Percentiles rank a stretch among this genome's conserved stretches.
Evolutionary conservation across 1,284 basidiomycete genomes (phyloP).

Genomic region (Apiotrichum mycotoxinovorans): DNA sequence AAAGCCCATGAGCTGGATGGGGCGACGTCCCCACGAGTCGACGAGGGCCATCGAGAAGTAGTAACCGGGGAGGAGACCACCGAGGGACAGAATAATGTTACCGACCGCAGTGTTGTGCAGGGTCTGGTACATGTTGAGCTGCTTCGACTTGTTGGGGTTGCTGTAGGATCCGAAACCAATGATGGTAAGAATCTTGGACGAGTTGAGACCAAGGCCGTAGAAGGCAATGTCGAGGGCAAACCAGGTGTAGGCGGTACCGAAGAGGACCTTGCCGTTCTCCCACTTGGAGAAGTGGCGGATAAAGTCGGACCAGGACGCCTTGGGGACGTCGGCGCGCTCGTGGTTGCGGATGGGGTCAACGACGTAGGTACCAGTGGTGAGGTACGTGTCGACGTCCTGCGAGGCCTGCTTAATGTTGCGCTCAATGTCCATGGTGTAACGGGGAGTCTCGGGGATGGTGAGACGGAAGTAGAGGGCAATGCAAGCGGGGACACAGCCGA

Average conservation of each 20-base stretch:
- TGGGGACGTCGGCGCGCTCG: slow-evolving; percentile 62
- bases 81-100: slow-evolving; percentile 64
- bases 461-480: slow-evolving; percentile 55
- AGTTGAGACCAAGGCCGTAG: slow-evolving; percentile 80
- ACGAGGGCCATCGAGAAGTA: slow-evolving; percentile 46
- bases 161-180: slow-evolving; percentile 55
- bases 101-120: slow-evolving; percentile 44
- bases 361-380: slow-evolving; percentile 56
- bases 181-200: slow-evolving; percentile 58
- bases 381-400: slow-evolving; percentile 62
- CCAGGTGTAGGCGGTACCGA: slow-evolving; percentile 58
- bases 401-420: slow-evolving; percentile 71
- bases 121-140: slow-evolving; percentile 44
- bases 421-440: slow-evolving; percentile 87
- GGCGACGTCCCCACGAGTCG: slow-evolving; percentile 49
- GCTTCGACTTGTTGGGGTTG: slow-evolving; percentile 32
- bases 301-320: slow-evolving; percentile 65
- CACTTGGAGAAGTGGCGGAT: slow-evolving; percentile 51
- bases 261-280: slow-evolving; percentile 53
- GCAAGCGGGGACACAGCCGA: slow-evolving; percentile 51
- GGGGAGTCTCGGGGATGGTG: slow-evolving; percentile 57
- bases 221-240: slow-evolving; percentile 71
- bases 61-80: slow-evolving; percentile 54
- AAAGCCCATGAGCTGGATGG: slow-evolving; percentile 69
- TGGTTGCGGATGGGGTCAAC: slow-evolving; percentile 59